Base-by-base conservation (phyloP, 73 alveolate genomes). In the Paraurostyla sp. region DNA sequence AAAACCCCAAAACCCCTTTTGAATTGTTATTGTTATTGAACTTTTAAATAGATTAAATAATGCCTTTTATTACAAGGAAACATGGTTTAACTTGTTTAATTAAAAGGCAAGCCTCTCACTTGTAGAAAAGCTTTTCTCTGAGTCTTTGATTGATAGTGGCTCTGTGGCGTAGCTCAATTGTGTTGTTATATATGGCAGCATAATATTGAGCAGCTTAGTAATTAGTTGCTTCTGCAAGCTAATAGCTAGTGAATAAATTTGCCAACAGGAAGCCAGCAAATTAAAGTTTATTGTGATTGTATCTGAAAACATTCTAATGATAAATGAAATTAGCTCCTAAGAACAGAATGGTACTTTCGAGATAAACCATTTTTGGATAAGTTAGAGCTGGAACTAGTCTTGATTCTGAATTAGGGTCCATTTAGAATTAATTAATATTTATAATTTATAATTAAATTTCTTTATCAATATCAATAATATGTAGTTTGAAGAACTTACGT, bases 401-500 rank as follows among this genome's bases (percentile, higher is more conserved):
- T 23, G 87, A 45, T 2, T 65, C 82, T 22, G 32, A 65, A 6
- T 65, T 36, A 1, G 82, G 82, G 82, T 65, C 82, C 82, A 65
- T 65, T n/a, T 65, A 65, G 9, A 7, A 65, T 60, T 7, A 32
- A 54, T 54, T 54, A 54, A 13, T 15, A 11, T 54, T 54, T 54
- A 59, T 59, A 7, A 20, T 59, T 59, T 7, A 59, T 59, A 7
- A n/a, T 59, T 25, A 7, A 59, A 59, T 59, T 59, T 25, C 6
- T 25, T 11, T 4, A 11, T 59, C 48, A 7, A 59, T 20, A 9
- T 27, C 4, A 13, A 13, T 13, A 73, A 40, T 18, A 73, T 73
- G 89, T 36, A 83, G 43, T 52, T 71, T 56, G 96, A 91, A 43
- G 96, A 91, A 51, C 54, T 91, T 32, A 83, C 78, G 20, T 91